Evolutionary conservation across 306 rosid species (phyloP).

Genomic region (Lathyrus oleraceus): DNA sequence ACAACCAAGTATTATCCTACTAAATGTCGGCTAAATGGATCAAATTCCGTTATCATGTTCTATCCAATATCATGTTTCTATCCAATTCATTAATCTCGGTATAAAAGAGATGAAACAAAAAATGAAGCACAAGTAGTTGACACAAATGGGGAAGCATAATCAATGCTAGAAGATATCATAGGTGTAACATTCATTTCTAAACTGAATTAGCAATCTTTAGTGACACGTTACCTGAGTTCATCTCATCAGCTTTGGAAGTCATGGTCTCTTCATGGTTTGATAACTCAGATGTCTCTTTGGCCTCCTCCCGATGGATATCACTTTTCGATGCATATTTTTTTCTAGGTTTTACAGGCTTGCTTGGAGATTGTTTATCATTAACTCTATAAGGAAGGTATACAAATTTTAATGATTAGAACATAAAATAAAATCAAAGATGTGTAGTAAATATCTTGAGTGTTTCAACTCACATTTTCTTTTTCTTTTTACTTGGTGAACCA

Average conservation of each 20-base stretch:
- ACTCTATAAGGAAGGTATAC: constrained; percentile 46
- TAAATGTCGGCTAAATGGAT: no score
- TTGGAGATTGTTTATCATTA: constrained; percentile 64
- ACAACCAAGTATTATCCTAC: no score
- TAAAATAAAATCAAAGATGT: constrained; percentile 20
- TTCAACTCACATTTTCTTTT: constrained; percentile 61
- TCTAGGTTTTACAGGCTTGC: constrained; percentile 46
- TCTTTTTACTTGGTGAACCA: constrained; percentile 48
- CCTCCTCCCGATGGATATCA: constrained; percentile 51
- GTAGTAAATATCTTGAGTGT: constrained; percentile 14
- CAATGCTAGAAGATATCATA: neutral
- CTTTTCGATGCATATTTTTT: constrained; percentile 45
- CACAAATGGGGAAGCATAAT: constrained; percentile 11
- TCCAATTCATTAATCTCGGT: no score
- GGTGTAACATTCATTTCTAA: constrained; percentile 20
- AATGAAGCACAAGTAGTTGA: neutral
- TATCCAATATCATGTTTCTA: no score
- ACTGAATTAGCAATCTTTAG: constrained; percentile 8
- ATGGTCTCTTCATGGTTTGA: constrained; percentile 51
- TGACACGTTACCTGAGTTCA: constrained; percentile 61
- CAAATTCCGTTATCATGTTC: no score
- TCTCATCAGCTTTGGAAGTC: constrained; percentile 51
- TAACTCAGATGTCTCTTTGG: constrained; percentile 60
- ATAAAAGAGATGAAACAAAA: neutral
- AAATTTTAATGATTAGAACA: constrained; percentile 30